Evolutionary conservation across 805 yeast species (phyloP).

Genomic region (Pichia occidentalis): DNA sequence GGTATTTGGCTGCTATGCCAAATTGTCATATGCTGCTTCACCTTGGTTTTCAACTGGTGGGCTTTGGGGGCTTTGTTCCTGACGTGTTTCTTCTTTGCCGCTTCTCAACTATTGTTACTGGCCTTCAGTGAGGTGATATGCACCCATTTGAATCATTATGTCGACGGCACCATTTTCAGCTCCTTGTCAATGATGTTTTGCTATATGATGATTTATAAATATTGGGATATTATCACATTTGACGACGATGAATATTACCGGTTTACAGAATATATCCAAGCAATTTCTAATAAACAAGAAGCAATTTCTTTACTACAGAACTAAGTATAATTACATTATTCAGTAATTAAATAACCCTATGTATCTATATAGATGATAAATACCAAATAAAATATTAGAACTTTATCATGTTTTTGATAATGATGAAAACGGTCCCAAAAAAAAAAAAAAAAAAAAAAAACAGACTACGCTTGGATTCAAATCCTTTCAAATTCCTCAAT

Average conservation of each 20-base stretch:
- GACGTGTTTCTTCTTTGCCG: slow-evolving; percentile 65
- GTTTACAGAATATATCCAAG: slow-evolving; percentile 24
- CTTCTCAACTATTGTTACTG: slow-evolving; percentile 74
- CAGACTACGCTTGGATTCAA: slow-evolving; percentile 4
- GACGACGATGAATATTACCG: slow-evolving; percentile 84
- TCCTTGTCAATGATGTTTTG: slow-evolving; percentile 74
- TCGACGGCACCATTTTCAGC: slow-evolving; percentile 86
- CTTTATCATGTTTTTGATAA: neutral
- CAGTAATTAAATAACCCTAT: neutral
- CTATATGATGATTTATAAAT: slow-evolving; percentile 91
- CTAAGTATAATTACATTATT: neutral
- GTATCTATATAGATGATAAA: neutral
- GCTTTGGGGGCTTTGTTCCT: slow-evolving; percentile 77
- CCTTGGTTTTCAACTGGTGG: slow-evolving; percentile 71
- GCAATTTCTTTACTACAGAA: slow-evolving; percentile 12
- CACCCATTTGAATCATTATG: slow-evolving; percentile 67
- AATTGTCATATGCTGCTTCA: slow-evolving; percentile 54
- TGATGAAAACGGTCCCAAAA: too few relatives aligned
- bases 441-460: too few relatives aligned
- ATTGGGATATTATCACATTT: slow-evolving; percentile 92
- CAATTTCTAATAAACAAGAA: slow-evolving; percentile 15
- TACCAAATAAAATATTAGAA: neutral
- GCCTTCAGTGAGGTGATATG: slow-evolving; percentile 66
- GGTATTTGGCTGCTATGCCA: slow-evolving; percentile 61
- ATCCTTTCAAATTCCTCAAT: slow-evolving; percentile 26